Percentiles rank a stretch among this genome's conserved stretches.
These are phyloP conservation scores for Phytopythium aichiense DNA, from an alignment of 352 stramenopile species.

Conservation along the genomic window DNA sequence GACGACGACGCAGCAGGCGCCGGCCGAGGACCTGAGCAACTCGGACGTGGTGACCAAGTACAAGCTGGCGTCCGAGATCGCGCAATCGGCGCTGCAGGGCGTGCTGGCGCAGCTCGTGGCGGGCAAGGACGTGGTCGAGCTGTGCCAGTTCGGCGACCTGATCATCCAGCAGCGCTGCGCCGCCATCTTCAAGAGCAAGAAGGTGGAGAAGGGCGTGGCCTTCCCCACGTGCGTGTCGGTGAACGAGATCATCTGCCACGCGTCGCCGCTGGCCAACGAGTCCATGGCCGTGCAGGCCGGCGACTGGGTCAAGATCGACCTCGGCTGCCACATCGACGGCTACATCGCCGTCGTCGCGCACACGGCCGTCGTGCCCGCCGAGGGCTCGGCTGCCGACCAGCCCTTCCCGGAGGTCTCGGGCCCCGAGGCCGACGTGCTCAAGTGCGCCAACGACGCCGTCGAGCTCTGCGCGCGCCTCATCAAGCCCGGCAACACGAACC, in stretches of 20 bases:
- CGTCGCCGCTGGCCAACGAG: conserved; percentile 92
- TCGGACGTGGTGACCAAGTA: conserved; percentile 97
- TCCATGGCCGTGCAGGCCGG: conserved; percentile 71
- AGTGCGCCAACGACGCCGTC: conserved; percentile 96
- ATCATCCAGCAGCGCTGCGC: conserved; percentile 78
- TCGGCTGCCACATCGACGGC: conserved; percentile 99
- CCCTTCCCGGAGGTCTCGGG: conserved; percentile 59
- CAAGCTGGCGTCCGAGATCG: conserved; percentile 97
- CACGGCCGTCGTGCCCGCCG: conserved; percentile 92
- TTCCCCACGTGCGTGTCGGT: conserved; percentile 99
- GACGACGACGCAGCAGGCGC: conserved; percentile 35
- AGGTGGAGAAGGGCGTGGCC: conserved; percentile 97
- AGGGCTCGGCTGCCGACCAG: conserved; percentile 53
- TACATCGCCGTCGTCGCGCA: conserved; percentile 99
- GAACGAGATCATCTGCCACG: conserved; percentile 99
- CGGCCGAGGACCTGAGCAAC: conserved; percentile 82
- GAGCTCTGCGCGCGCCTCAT: conserved; percentile 96
- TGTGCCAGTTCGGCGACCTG: conserved; percentile 92
- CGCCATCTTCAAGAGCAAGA: conserved; percentile 97
- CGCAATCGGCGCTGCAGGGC: conserved; percentile 95
- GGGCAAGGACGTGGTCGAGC: conserved; percentile 94
- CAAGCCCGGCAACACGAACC: conserved; percentile 96
- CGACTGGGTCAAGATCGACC: conserved; percentile 93
- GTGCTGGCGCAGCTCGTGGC: conserved; percentile 92
- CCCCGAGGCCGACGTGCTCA: conserved; percentile 93